Percentiles rank a stretch among this genome's conserved stretches.
Conservation (phyloP, 2,329 filamentous ascomycete species). For the Venturia pyrina region DNA sequence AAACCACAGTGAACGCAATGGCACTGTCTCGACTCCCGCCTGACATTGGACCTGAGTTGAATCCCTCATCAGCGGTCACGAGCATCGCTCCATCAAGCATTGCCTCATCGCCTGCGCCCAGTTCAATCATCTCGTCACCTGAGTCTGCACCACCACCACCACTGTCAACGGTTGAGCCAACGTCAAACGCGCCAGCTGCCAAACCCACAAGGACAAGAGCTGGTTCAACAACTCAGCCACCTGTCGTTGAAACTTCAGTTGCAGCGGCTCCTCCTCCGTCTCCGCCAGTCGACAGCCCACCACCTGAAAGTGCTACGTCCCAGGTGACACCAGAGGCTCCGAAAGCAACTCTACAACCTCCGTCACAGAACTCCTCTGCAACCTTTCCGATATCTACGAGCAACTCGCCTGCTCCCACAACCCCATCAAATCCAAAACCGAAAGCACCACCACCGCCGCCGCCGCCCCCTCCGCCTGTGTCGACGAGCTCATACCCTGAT, state of each 20-base stretch:
- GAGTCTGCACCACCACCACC: not conserved
- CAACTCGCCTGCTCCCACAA: not conserved
- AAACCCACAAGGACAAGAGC: not conserved
- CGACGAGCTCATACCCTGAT: not conserved
- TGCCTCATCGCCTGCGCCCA: not conserved
- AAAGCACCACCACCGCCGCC: not conserved
- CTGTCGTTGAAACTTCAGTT: not conserved
- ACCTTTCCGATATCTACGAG: not conserved
- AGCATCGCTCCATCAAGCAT: not conserved
- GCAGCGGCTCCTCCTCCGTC: not conserved
- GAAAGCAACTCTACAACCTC: not conserved
- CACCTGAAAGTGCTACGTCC: not conserved
- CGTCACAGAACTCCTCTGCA: not conserved
- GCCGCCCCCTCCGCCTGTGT: not conserved
- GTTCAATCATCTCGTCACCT: not conserved
- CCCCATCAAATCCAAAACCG: not conserved
- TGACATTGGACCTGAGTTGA: not conserved
- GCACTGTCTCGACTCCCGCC: not conserved
- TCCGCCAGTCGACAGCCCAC: not conserved
- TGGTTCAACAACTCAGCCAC: not conserved
- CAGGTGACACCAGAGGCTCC: not conserved
- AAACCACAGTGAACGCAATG: not conserved
- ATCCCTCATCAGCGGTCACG: not conserved
- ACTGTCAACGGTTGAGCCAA: not conserved
- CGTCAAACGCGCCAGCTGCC: not conserved